These are phyloP conservation scores for Scleroderma bovista DNA, from an alignment of 768 basidiomycete genomes.

Conservation along the genomic window DNA sequence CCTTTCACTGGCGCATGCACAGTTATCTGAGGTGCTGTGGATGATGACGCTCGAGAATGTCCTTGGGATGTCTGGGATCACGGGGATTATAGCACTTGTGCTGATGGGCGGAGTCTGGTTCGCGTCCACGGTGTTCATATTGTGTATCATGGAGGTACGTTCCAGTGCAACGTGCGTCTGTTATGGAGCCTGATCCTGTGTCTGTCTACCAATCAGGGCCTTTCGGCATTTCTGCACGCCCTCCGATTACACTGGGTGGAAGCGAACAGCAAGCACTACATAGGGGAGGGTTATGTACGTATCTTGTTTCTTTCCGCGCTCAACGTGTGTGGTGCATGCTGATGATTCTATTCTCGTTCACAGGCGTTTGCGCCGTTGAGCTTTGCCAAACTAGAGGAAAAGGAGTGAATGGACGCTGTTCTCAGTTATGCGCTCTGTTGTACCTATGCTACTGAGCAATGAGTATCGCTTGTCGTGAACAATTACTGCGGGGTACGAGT, in stretches of 20 bases:
- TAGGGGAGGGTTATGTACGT: conserved; percentile 85
- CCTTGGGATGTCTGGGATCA: conserved; percentile 57
- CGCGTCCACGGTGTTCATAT: conserved; percentile 60
- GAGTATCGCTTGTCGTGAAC: conserved; percentile 1
- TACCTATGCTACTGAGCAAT: conserved; percentile 11
- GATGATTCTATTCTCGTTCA: conserved; percentile 14
- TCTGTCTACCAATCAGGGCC: conserved; percentile 50
- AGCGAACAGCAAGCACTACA: conserved; percentile 94
- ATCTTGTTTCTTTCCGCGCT: conserved; percentile 8
- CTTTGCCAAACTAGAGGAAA: conserved; percentile 39
- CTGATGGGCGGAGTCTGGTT: conserved; percentile 76
- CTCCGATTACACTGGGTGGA: conserved; percentile 98
- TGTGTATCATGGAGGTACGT: conserved; percentile 94
- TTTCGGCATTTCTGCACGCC: conserved; percentile 95
- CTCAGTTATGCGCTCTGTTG: conserved; percentile 16
- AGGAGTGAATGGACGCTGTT: conserved; percentile 23
- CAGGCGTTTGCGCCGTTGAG: conserved; percentile 46
- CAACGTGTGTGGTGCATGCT: conserved; percentile 23
- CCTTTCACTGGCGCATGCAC: conserved; percentile 94
- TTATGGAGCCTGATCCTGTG: conserved; percentile 6
- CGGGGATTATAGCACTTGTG: conserved; percentile 49
- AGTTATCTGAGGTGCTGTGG: conserved; percentile 93
- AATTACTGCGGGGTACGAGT: conserved; percentile 2
- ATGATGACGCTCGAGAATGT: conserved; percentile 70
- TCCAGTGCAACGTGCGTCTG: conserved; percentile 13